Percentiles rank a stretch among this genome's conserved stretches.
Evolutionary conservation across 2,329 filamentous ascomycete species (phyloP).

Genomic region (Pseudogymnoascus sp.): DNA sequence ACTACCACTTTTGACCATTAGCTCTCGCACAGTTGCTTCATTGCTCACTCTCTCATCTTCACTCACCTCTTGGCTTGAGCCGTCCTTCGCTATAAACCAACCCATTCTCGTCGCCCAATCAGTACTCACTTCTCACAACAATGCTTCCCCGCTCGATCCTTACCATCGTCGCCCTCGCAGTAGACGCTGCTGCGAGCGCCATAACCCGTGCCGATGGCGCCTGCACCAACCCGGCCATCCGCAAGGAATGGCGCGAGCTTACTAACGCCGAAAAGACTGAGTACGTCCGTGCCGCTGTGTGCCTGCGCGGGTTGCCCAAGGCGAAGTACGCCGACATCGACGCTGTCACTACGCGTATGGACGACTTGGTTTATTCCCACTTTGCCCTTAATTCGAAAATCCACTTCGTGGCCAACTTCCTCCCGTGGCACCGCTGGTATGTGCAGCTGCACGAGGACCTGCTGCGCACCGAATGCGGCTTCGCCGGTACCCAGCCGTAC

Average conservation of each 20-base stretch:
- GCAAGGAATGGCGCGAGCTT: constrained; percentile 13
- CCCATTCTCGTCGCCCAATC: background rate
- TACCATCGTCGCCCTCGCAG: background rate
- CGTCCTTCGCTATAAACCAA: background rate
- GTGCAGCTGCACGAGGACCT: constrained; percentile 27
- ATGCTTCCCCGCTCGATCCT: background rate
- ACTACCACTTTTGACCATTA: background rate
- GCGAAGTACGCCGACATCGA: constrained; percentile 13
- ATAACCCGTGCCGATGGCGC: background rate
- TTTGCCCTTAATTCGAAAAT: constrained; percentile 15
- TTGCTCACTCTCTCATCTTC: background rate
- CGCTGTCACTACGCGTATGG: constrained; percentile 17
- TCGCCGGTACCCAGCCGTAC: constrained; percentile 29
- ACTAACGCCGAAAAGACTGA: constrained; percentile 9
- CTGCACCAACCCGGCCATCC: constrained; percentile 10
- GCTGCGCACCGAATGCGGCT: constrained; percentile 28
- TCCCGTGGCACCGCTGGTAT: constrained; percentile 32
- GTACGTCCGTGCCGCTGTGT: constrained; percentile 13
- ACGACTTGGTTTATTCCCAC: constrained; percentile 19
- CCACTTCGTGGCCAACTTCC: constrained; percentile 26
- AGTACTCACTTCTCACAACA: background rate
- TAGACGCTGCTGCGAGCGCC: background rate
- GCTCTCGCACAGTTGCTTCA: background rate
- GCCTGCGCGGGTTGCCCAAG: constrained; percentile 1
- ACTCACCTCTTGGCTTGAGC: background rate